Percentiles rank a stretch among this genome's conserved stretches.
Evolutionary conservation across 1,139 yeast genomes (phyloP).

Genomic region (Debaryomycetaceae sp.): DNA sequence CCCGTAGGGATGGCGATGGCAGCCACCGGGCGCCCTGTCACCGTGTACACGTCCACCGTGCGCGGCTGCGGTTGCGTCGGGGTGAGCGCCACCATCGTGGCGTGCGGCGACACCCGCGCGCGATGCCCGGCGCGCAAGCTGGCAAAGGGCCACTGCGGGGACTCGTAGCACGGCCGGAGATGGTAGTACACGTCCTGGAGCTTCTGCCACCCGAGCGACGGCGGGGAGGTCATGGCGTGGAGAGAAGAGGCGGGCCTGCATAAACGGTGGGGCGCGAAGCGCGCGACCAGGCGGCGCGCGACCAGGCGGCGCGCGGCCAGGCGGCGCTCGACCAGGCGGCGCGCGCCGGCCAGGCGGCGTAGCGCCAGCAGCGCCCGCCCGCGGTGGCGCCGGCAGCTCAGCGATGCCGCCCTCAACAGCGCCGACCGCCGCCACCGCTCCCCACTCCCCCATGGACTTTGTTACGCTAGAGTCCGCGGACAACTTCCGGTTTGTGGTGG

Average conservation of each 20-base stretch:
- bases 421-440: too few relatives aligned
- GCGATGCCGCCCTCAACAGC: too few relatives aligned
- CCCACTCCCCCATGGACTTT: too few relatives aligned
- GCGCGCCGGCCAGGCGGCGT: too few relatives aligned
- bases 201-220: slow-evolving; percentile 58
- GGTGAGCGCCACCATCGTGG: slow-evolving; percentile 35
- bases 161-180: slow-evolving; percentile 40
- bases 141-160: slow-evolving; percentile 33
- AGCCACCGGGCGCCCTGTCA: slow-evolving; percentile 48
- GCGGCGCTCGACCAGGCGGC: too few relatives aligned
- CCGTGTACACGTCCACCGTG: slow-evolving; percentile 46
- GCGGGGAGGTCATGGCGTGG: too few relatives aligned
- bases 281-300: too few relatives aligned
- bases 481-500: slow-evolving; percentile 58
- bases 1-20: slow-evolving; percentile 48
- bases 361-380: too few relatives aligned
- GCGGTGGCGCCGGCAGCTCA: too few relatives aligned
- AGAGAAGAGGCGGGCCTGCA: too few relatives aligned
- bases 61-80: slow-evolving; percentile 30
- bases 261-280: too few relatives aligned
- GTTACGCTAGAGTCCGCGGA: slow-evolving; percentile 77
- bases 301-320: too few relatives aligned
- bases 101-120: slow-evolving; percentile 24
- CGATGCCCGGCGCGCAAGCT: slow-evolving; percentile 25
- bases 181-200: slow-evolving; percentile 60